Base-by-base conservation (phyloP, 2,329 filamentous ascomycete species). In the Colletotrichum cereale region DNA sequence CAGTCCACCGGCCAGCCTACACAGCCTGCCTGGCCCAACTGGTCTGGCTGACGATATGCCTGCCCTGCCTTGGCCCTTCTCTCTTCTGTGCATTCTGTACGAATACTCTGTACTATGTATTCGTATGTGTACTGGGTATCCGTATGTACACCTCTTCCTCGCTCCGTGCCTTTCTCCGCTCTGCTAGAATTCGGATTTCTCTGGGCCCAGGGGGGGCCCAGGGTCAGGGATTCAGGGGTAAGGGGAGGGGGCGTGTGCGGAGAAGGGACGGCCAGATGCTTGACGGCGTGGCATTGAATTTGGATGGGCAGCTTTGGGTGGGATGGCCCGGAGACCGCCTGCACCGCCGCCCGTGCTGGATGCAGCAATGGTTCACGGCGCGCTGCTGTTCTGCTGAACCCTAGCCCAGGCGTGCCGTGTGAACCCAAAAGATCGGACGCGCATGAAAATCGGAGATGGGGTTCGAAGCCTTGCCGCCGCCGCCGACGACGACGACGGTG, bases 301-400 rank as follows among this genome's bases (percentile, higher is more conserved):
- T 34, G 62, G 29, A 62, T 62, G 50, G 29, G 60, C 60, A 62
- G 44, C 31, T 38, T 52, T 42, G 48, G 48, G 26, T 67, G 68
- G 69, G 53, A 68, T 71, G 65, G 68, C 68, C 68, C 68, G 36
- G 65, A 69, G 66, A 72, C 53, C 31, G 26, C 55, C 52, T 38
- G 29, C 44, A 60, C 26, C 38, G 38, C 31, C 53, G 42, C 16
- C n/a, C n/a, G 21, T 55, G n/a, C 47, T 38, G 48, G 24, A 50
- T 44, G 42, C 44, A 44, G 52, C 34, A 42, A 29, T 67, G 50
- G 42, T 50, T 56, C 18, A 63, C 18, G 44, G 18, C 21, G 26
- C 36, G 29, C 38, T 48, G 62, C 56, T 48, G 62, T 50, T 61
- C 24, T 67, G 67, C 63, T 44, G 63, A 44, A 44, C 50, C 52